phyloP scores from a whole-genome alignment of 2,329 filamentous ascomycete genomes.

The Pseudodiploospora longispora region DNA sequence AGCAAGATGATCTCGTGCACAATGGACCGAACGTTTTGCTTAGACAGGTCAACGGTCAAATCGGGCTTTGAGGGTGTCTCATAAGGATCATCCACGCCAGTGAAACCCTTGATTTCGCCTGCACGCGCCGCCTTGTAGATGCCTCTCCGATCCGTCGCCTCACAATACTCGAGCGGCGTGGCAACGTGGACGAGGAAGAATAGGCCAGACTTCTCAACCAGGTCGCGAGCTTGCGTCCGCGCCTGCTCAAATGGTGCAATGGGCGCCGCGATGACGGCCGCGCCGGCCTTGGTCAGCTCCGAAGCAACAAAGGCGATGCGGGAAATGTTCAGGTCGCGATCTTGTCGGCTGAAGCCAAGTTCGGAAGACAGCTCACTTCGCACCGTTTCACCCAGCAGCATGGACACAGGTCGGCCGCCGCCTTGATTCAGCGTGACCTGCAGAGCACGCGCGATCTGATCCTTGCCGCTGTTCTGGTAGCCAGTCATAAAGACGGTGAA shows the following conservation, averaged over 20 bases:
- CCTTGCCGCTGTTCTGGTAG: constrained; percentile 94
- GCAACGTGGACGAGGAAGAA: constrained; percentile 96
- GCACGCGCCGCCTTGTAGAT: constrained; percentile 77
- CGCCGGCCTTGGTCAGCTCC: constrained; percentile 85
- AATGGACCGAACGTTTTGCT: constrained; percentile 81
- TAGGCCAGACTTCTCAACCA: constrained; percentile 78
- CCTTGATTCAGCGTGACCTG: constrained; percentile 98
- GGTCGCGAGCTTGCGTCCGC: constrained; percentile 69
- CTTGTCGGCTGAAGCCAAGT: constrained; percentile 87
- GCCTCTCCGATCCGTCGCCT: constrained; percentile 90
- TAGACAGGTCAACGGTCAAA: constrained; percentile 75
- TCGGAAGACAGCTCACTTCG: constrained; percentile 88
- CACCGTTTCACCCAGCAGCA: constrained; percentile 92
- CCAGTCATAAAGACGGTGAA: constrained; percentile 98
- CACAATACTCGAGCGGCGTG: constrained; percentile 83
- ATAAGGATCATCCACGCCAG: constrained; percentile 95
- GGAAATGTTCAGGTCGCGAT: constrained; percentile 89
- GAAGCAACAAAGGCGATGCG: constrained; percentile 95
- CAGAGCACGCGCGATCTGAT: constrained; percentile 88
- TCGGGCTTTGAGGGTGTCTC: constrained; percentile 76
- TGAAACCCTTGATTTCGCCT: constrained; percentile 97
- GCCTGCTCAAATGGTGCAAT: constrained; percentile 87
- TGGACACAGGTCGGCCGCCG: constrained; percentile 86
- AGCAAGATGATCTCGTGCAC: constrained; percentile 95
- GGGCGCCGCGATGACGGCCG: constrained; percentile 91